Percentiles rank a stretch among this genome's conserved stretches.
These are phyloP conservation scores for Erythrophleum ivorense DNA, from an alignment of 331 rosid species.

Conservation along the genomic window DNA sequence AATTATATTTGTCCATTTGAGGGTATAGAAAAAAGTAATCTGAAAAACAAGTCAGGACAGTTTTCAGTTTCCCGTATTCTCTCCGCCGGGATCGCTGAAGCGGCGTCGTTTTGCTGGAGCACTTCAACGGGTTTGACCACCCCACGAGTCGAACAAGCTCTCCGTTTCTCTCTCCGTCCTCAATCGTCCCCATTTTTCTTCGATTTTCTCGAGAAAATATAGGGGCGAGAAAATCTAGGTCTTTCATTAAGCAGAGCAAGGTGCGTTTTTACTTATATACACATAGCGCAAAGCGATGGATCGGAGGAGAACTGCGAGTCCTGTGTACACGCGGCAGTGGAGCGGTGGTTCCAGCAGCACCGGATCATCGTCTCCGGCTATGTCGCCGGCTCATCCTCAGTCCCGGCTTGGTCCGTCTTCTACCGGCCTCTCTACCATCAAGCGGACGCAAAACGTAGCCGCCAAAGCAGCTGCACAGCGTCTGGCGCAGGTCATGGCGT, in stretches of 20 bases:
- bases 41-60: slow-evolving; percentile 8
- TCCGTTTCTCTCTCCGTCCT: slow-evolving; percentile 27
- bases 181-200: slow-evolving; percentile 29
- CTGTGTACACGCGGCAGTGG: slow-evolving; percentile 88
- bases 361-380: slow-evolving; percentile 88
- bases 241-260: background rate
- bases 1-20: background rate
- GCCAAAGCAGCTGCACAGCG: slow-evolving; percentile 98
- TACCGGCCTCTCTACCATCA: slow-evolving; percentile 76
- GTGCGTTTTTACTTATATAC: background rate
- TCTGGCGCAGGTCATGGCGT: slow-evolving; percentile 96
- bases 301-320: slow-evolving; percentile 90
- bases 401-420: slow-evolving; percentile 64
- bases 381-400: slow-evolving; percentile 96
- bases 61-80: slow-evolving; percentile 8
- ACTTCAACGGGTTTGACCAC: background rate
- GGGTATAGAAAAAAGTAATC: background rate
- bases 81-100: slow-evolving; percentile 21
- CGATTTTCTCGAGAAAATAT: slow-evolving; percentile 56
- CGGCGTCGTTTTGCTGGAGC: slow-evolving; percentile 48
- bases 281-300: slow-evolving; percentile 59
- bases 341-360: slow-evolving; percentile 92
- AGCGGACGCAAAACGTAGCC: slow-evolving; percentile 91
- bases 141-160: slow-evolving; percentile 27
- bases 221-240: slow-evolving; percentile 47